Evolutionary conservation across 805 yeast genomes (phyloP).

Genomic region (Cyberlindnera samutprakarnensis): DNA sequence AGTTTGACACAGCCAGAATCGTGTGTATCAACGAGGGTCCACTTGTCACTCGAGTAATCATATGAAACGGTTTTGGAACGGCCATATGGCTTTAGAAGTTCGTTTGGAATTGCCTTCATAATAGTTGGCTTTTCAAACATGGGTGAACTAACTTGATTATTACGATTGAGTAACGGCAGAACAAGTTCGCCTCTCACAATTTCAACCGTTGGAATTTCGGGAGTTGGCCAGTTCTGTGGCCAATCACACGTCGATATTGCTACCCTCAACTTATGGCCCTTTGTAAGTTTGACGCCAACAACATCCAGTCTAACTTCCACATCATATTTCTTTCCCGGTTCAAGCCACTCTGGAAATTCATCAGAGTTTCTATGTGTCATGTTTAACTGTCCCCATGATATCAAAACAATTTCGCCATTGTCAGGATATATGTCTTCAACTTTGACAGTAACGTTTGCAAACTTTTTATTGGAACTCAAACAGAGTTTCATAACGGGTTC

Average conservation of each 20-base stretch:
- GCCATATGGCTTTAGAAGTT: slow-evolving; percentile 19
- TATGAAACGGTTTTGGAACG: slow-evolving; percentile 13
- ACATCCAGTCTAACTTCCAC: slow-evolving; percentile 32
- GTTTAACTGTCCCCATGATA: slow-evolving; percentile 43
- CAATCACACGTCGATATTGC: slow-evolving; percentile 39
- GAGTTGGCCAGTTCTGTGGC: slow-evolving; percentile 41
- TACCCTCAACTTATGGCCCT: slow-evolving; percentile 32
- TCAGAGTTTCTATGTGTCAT: slow-evolving; percentile 33
- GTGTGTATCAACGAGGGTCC: slow-evolving; percentile 21
- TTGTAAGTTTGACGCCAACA: slow-evolving; percentile 27
- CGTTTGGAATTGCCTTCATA: slow-evolving; percentile 21
- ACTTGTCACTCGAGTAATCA: slow-evolving; percentile 15
- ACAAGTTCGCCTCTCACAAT: slow-evolving; percentile 25
- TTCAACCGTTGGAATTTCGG: slow-evolving; percentile 32
- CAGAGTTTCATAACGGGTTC: slow-evolving; percentile 27
- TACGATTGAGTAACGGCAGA: slow-evolving; percentile 23
- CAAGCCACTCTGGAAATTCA: slow-evolving; percentile 31
- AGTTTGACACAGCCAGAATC: slow-evolving; percentile 28
- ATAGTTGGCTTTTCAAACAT: slow-evolving; percentile 25
- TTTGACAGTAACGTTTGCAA: slow-evolving; percentile 33
- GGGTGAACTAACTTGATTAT: slow-evolving; percentile 14
- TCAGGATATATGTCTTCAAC: slow-evolving; percentile 34
- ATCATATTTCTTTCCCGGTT: slow-evolving; percentile 26
- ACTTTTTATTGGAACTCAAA: slow-evolving; percentile 28
- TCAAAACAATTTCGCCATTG: slow-evolving; percentile 22